Conservation (phyloP, 768 basidiomycete species). For the Lactifluus volemus region DNA sequence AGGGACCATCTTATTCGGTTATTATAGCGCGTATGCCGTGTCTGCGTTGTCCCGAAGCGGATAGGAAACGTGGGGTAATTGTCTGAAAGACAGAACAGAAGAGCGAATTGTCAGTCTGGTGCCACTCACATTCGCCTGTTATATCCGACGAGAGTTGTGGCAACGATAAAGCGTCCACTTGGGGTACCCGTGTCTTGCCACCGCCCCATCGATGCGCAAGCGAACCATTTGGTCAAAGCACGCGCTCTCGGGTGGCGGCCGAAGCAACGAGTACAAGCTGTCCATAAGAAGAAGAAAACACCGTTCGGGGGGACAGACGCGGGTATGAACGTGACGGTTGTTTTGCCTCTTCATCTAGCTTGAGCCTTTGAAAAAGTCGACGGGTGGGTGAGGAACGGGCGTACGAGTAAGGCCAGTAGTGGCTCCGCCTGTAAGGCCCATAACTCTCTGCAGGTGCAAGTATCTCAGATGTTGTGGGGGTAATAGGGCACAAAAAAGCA, state of each 20-base stretch:
- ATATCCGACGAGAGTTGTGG: background rate
- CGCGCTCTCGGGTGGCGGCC: background rate
- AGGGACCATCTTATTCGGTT: background rate
- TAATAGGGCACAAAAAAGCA: too few relatives aligned
- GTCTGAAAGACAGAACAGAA: background rate
- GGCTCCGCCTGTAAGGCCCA: too few relatives aligned
- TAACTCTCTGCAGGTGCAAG: too few relatives aligned
- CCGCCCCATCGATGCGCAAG: background rate
- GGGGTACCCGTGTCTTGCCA: background rate
- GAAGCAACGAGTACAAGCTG: background rate
- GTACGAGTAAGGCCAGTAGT: too few relatives aligned
- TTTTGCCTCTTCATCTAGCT: too few relatives aligned
- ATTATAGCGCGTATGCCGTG: background rate
- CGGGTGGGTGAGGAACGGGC: too few relatives aligned
- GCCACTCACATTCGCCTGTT: background rate
- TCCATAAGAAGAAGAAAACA: background rate
- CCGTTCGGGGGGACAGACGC: background rate
- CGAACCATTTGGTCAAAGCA: background rate
- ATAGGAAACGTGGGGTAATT: background rate
- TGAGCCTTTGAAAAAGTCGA: too few relatives aligned
- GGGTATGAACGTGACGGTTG: too few relatives aligned
- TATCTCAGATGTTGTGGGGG: too few relatives aligned
- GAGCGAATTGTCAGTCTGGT: background rate
- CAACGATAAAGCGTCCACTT: background rate
- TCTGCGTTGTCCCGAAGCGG: background rate